These are phyloP conservation scores for Pyronema domesticum DNA, from an alignment of 495 filamentous ascomycete species.

Conservation along the genomic window DNA sequence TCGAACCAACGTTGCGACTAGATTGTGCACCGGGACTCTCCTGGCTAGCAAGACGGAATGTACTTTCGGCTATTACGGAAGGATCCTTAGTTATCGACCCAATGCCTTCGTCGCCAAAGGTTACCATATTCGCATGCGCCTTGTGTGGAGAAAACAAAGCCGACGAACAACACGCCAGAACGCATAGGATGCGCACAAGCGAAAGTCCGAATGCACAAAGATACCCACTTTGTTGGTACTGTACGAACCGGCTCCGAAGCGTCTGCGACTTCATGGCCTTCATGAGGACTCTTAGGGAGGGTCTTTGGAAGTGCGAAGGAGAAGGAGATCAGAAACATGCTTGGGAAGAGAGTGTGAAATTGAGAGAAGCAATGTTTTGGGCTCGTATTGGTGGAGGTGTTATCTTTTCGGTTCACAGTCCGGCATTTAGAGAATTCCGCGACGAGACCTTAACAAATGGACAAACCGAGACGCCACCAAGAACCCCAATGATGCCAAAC, in stretches of 20 bases:
- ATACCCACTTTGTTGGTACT: constrained; percentile 81
- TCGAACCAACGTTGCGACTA: constrained; percentile 80
- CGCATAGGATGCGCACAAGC: constrained; percentile 74
- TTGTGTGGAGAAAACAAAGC: constrained; percentile 72
- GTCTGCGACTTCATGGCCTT: constrained; percentile 88
- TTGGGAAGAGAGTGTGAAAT: constrained; percentile 80
- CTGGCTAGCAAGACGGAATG: constrained; percentile 74
- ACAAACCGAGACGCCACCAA: constrained; percentile 1
- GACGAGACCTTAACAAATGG: not conserved
- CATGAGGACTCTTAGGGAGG: constrained; percentile 72
- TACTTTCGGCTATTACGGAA: constrained; percentile 63
- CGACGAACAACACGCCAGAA: constrained; percentile 49
- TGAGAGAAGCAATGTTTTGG: constrained; percentile 95
- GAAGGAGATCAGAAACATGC: constrained; percentile 61
- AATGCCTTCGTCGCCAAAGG: constrained; percentile 35
- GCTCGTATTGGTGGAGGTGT: constrained; percentile 75
- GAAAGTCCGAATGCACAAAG: constrained; percentile 69
- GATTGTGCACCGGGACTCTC: constrained; percentile 81
- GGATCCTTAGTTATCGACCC: constrained; percentile 85
- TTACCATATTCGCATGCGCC: constrained; percentile 54
- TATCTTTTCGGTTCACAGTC: constrained; percentile 33
- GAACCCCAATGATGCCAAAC: not conserved
- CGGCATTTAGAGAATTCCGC: not conserved
- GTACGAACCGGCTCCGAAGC: constrained; percentile 62
- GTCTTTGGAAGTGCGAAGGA: constrained; percentile 64